Base-by-base conservation (phyloP, 176 grass and related monocot species). In the Secale cereale region DNA sequence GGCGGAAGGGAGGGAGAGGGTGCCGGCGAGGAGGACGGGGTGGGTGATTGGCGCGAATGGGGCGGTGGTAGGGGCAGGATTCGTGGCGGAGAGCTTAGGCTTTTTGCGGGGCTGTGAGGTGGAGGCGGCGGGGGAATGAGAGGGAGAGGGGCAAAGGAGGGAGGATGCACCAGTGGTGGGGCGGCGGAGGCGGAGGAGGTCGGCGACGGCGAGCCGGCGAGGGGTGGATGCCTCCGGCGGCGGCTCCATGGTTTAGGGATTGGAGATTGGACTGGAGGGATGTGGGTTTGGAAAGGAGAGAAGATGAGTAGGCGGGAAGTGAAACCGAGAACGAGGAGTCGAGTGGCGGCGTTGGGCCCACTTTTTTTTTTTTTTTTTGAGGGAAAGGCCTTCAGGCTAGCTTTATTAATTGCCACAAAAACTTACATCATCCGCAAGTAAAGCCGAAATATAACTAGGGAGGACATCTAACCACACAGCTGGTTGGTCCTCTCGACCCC, bases 141-240 rank as follows among this genome's bases (percentile, higher is more conserved):
- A 7, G 52, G 73, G 30, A 3, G 33, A 23, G 1, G 65, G 59
- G 75, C 72, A 60, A 15, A 35, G 5, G 65, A 95, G 80, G 27
- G 93, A 95, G 35, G 83, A 88, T 5, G 91, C 85, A 25, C 93
- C 92, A 23, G 80, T 83, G 32, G 90, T 80, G 63, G 95, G 91
- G 16, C 68, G 78, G 22, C 87, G 79, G 82, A 93, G 70, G 66
- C 13, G 35, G 46, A 98, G 78, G 61, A 98, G 87, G 76, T 92
- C 89, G n/a, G 91, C 70, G 12, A 95, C 70, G 52, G 93, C 86
- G 72, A 98, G 61, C 23, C 59, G 82, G 48, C 6, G 72, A 41
- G 73, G 78, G 28, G 61, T 19, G 32, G 54, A 29, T 31, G 63
- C 19, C 69, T 84, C 85, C 87, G 76, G 22, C 86, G 84, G 65